These are phyloP conservation scores for Drechslerella dactyloides DNA, from an alignment of 2,329 filamentous ascomycete species.

Conservation along the genomic window DNA sequence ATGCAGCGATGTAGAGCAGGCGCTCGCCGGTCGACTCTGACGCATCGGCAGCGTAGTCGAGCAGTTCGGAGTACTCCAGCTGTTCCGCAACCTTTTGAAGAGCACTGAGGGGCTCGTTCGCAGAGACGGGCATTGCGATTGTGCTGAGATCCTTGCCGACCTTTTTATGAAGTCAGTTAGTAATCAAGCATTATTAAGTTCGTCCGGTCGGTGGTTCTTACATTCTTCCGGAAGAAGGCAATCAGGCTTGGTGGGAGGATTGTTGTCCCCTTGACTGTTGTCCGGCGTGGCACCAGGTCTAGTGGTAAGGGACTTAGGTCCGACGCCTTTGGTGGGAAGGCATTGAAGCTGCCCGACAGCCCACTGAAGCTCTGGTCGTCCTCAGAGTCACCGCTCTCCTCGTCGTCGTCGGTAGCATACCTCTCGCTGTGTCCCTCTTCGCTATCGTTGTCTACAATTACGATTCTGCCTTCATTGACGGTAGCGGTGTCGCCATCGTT, in stretches of 20 bases:
- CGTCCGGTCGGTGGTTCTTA: slow-evolving; percentile 57
- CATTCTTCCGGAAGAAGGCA: slow-evolving; percentile 93
- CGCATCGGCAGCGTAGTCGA: slow-evolving; percentile 72
- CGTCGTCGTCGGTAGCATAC: slow-evolving; percentile 70
- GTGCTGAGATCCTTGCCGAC: slow-evolving; percentile 90
- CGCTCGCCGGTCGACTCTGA: slow-evolving; percentile 71
- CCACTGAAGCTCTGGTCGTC: slow-evolving; percentile 64
- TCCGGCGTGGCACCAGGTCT: slow-evolving; percentile 69
- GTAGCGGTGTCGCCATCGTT: slow-evolving; percentile 63
- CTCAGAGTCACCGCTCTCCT: slow-evolving; percentile 66
- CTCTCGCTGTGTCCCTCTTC: slow-evolving; percentile 61
- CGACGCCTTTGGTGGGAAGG: slow-evolving; percentile 56
- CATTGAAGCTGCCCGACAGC: slow-evolving; percentile 66
- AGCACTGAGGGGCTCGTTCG: slow-evolving; percentile 89
- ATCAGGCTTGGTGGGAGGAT: slow-evolving; percentile 88
- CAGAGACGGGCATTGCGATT: slow-evolving; percentile 95
- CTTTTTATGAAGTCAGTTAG: slow-evolving; percentile 3
- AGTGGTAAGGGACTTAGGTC: slow-evolving; percentile 76
- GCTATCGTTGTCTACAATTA: slow-evolving; percentile 53
- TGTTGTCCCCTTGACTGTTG: slow-evolving; percentile 73
- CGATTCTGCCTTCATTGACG: slow-evolving; percentile 53
- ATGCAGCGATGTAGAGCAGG: slow-evolving; percentile 83
- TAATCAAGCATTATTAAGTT: not conserved
- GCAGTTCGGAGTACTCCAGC: slow-evolving; percentile 83
- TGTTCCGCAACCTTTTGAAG: slow-evolving; percentile 89